Evolutionary conservation across 192 early-diverging fungal genomes (phyloP).

Genomic region (Rhizophagus sp.): DNA sequence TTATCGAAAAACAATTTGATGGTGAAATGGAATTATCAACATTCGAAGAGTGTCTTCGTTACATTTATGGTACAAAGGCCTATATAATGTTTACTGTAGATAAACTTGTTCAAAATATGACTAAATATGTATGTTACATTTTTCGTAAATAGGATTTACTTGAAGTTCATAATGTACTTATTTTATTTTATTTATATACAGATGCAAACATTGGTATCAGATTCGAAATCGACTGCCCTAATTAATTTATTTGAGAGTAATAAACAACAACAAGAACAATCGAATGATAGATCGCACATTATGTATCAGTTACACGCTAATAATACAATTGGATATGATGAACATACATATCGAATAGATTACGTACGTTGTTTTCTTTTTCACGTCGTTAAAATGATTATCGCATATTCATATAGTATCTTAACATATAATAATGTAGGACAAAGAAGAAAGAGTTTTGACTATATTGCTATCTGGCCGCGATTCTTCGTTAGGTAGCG

Average conservation of each 20-base stretch:
- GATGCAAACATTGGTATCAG: constrained; percentile 34
- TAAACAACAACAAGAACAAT: constrained; percentile 39
- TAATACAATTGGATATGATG: constrained; percentile 71
- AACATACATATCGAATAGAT: constrained; percentile 80
- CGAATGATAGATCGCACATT: constrained; percentile 66
- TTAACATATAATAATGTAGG: constrained; percentile 27
- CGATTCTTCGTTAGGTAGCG: constrained; percentile 79
- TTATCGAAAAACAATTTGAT: constrained; percentile 76
- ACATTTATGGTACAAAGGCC: constrained; percentile 87
- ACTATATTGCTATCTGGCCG: constrained; percentile 86
- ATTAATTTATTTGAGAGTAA: constrained; percentile 68
- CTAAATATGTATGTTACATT: constrained; percentile 68
- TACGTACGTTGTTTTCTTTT: constrained; percentile 52
- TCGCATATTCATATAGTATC: not conserved
- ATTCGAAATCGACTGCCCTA: constrained; percentile 63
- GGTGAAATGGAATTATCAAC: constrained; percentile 75
- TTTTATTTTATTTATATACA: constrained; percentile 2
- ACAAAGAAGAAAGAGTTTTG: constrained; percentile 61
- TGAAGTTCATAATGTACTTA: not conserved
- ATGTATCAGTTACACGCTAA: constrained; percentile 74
- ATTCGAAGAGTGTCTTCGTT: constrained; percentile 88
- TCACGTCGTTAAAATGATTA: not conserved
- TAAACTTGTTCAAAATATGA: constrained; percentile 76
- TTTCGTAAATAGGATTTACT: constrained; percentile 13
- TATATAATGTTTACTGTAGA: constrained; percentile 90